Evolutionary conservation across 2,329 filamentous ascomycete genomes (phyloP).

Genomic region (Niveomyces coronatus): DNA sequence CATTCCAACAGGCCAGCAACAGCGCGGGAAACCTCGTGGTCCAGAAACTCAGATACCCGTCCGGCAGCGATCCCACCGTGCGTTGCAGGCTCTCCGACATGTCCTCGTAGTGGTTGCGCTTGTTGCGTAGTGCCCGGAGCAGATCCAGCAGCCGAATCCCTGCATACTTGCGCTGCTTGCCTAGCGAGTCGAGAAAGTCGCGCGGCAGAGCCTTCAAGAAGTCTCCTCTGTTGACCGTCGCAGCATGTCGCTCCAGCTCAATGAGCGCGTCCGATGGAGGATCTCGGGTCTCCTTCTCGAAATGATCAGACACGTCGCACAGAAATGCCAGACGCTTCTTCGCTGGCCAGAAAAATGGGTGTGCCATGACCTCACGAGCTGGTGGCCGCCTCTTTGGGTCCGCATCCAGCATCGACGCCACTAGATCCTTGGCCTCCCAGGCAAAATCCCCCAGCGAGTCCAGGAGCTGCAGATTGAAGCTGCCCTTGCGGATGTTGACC

Average conservation of each 20-base stretch:
- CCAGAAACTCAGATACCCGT: slow-evolving; percentile 81
- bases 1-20: slow-evolving; percentile 67
- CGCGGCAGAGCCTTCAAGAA: slow-evolving; percentile 69
- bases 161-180: slow-evolving; percentile 92
- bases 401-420: slow-evolving; percentile 62
- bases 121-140: slow-evolving; percentile 81
- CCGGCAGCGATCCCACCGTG: slow-evolving; percentile 60
- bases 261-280: slow-evolving; percentile 61
- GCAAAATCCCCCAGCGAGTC: slow-evolving; percentile 73
- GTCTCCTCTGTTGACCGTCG: slow-evolving; percentile 52
- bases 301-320: slow-evolving; percentile 94
- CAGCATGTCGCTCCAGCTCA: slow-evolving; percentile 45
- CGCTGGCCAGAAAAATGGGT: slow-evolving; percentile 92
- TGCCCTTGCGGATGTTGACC: slow-evolving; percentile 90
- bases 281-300: slow-evolving; percentile 83
- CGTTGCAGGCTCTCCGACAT: slow-evolving; percentile 71
- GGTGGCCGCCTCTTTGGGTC: slow-evolving; percentile 53
- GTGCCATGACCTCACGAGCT: slow-evolving; percentile 71
- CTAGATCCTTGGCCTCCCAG: slow-evolving; percentile 78
- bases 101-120: slow-evolving; percentile 96
- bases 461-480: slow-evolving; percentile 60
- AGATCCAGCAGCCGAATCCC: slow-evolving; percentile 76
- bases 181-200: slow-evolving; percentile 78
- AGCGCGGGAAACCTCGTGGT: slow-evolving; percentile 67
- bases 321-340: slow-evolving; percentile 86